Base-by-base conservation (phyloP, 2,329 filamentous ascomycete species). In the Clonostachys sp. region DNA sequence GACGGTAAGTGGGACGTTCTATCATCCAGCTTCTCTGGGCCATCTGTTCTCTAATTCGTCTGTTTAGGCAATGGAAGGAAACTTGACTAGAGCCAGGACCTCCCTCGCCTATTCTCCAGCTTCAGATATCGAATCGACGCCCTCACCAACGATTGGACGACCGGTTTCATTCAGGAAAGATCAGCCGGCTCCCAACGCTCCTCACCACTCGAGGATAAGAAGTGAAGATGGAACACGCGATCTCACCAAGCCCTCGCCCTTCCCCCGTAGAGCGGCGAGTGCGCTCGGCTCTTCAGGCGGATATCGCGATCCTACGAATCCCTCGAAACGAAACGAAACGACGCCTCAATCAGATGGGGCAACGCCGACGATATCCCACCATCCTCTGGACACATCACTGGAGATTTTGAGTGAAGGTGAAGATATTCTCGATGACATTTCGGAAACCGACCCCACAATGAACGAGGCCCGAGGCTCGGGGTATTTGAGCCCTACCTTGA, bases 61-160 rank as follows among this genome's bases (percentile, higher is more conserved):
- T 34, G 46, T 44, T 18, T 63, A 95, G 90, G 87, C 89, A 34
- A 96, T 96, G 91, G 92, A 96, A 67, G 90, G 87, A 36, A 96
- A 96, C 57, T 74, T 96, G 17, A 85, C 79, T 48, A 85, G 89
- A 51, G 91, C 90, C 33, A 81, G 89, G 57, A 83, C 80, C 53
- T 85, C 86, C 10, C 72, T 89, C 73, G 59, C 68, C 66, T 53
- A 65, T 50, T 39, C 36, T 39, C 36, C 36, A 39, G 17, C 14
- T 39, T 58, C 64, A 3, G 72, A 74, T 7, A 24, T 24, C 48
- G 68, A 68, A 10, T 80, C 78, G 16, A 78, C 75, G 2, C 74
- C 78, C 13, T 79, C 73, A 46, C 80, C 77, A 5, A 67, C 71
- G 1, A 67, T 74, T 9, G 62, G 54, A 20, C 59, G 60, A 12